Base-by-base conservation (phyloP, 768 basidiomycete genomes). In the Sistotremastrum niveocremeum region DNA sequence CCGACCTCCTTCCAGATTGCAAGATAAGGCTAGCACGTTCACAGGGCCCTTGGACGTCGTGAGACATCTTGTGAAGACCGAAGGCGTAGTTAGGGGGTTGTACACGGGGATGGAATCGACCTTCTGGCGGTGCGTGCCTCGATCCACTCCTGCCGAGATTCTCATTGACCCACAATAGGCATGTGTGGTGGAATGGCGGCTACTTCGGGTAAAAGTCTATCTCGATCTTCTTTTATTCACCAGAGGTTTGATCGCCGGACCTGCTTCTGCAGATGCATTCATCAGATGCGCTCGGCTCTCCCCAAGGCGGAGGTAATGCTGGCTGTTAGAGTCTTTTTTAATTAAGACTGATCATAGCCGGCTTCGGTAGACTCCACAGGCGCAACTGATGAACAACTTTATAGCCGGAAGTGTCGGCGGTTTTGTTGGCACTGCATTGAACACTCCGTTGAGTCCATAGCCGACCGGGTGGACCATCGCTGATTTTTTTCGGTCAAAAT, bases 41-140 rank as follows among this genome's bases (percentile, higher is more conserved):
- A 78, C 79, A 29, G 94, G 95, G 3, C 93, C 95, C 0, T 73
- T 90, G 60, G 93, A 94, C 49, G 94, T 94, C 10, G 74, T 99
- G 11, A 80, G 73, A 52, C 79, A 87, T 54, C 70, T 90, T 31
- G 61, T 95, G 41, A 71, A 61, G 54, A 82, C 80, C 49, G 80
- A 88, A 34, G 94, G 94, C 31, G 42, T 84, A 4, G 64, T 97
- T 0, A 20, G 20, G 20, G 93, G 89, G 12, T 64, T 97, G 29
- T 97, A 97, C 58, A 78, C 78, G 28, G 93, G 95, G 34, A 93
- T 98, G 84, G 95, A 98, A 60, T 77, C 89, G 8, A 98, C 94
- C 2, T 94, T 97, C 67, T 97, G 94, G 94, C 76, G 93, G 87
- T 86, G 46, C 34, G 65, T 43, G 12, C 37, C 32, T n/a, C 9